Base-by-base conservation (phyloP, 768 basidiomycete species). In the Leucosporidium creatinivorum region DNA sequence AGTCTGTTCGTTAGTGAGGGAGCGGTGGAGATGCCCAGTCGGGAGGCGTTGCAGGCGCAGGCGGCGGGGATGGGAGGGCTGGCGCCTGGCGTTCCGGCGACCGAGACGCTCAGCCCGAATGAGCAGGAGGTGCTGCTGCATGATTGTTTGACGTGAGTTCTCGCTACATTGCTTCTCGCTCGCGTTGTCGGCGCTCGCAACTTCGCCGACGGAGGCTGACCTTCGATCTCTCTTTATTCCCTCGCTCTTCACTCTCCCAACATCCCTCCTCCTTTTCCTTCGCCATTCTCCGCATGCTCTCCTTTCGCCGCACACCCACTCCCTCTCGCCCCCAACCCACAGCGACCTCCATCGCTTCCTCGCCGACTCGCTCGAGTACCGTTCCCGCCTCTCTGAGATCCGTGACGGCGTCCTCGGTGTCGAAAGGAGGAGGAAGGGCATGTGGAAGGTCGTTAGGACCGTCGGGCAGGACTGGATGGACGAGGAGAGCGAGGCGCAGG, bases 361-460 rank as follows among this genome's bases (percentile, higher is more conserved):
- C 36, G 66, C 72, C 63, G 75, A 76, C 66, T 66, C 72, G 28
- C 57, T 74, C 59, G 75, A 76, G 65, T 76, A 76, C 66, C 69
- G 70, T 44, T 51, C 49, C 26, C 65, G 75, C 6, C 62, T 76
- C 33, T 48, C 61, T 49, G 75, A 76, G 65, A 76, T 76, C 59
- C 64, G 73, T 28, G 75, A 76, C 58, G 71, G 72, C 1, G 61
- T 74, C 8, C 63, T 76, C 2, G 73, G 69, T 36, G 72, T 76
- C 60, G 75, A 76, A 48, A 63, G 72, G 21, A 54, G 75, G 25
- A 57, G 75, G n/a, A 74, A 76, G 59, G 75, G 73, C 17, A 69
- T 76, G 69, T 73, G 63, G 62, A 63, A 65, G 61, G 58, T 68
- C 55, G 62, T 74, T 5, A 44, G 70, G 25, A 67, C 62, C 8